Conservation (phyloP, 2,329 filamentous ascomycete species). For the Sporothrix schenckii region DNA sequence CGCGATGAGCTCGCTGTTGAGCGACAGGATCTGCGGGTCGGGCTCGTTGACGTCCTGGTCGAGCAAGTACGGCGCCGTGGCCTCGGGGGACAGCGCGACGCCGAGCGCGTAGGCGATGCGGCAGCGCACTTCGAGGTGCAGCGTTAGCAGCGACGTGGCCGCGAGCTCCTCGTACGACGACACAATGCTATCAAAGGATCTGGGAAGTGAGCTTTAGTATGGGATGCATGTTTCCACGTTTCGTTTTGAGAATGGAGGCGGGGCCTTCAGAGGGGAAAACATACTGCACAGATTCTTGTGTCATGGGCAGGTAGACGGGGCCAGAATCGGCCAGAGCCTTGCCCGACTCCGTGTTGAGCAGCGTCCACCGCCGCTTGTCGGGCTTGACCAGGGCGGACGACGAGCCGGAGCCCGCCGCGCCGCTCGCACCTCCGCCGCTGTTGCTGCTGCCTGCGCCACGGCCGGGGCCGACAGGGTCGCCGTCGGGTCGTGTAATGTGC, state of each 20-base stretch:
- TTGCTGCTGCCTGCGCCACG: not conserved
- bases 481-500: slow-evolving; percentile 75
- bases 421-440: not conserved
- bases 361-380: slow-evolving; percentile 77
- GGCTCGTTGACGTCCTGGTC: slow-evolving; percentile 76
- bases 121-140: slow-evolving; percentile 87
- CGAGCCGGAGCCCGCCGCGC: not conserved
- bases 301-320: slow-evolving; percentile 83
- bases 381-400: slow-evolving; percentile 54
- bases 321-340: slow-evolving; percentile 63
- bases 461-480: slow-evolving; percentile 55
- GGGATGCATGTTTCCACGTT: too few species aligned
- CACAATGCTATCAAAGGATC: slow-evolving; percentile 84
- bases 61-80: slow-evolving; percentile 62
- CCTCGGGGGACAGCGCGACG: slow-evolving; percentile 61
- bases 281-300: slow-evolving; percentile 77
- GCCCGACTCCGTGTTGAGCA: slow-evolving; percentile 64
- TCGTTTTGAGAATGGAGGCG: too few species aligned
- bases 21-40: slow-evolving; percentile 75
- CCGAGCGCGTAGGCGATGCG: slow-evolving; percentile 79
- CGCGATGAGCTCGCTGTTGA: slow-evolving; percentile 81
- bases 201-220: slow-evolving; percentile 40
- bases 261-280: not conserved
- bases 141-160: slow-evolving; percentile 74
- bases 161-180: slow-evolving; percentile 81